These are phyloP conservation scores for Mollisia scopiformis DNA, from an alignment of 2,329 filamentous ascomycete species.

Conservation along the genomic window DNA sequence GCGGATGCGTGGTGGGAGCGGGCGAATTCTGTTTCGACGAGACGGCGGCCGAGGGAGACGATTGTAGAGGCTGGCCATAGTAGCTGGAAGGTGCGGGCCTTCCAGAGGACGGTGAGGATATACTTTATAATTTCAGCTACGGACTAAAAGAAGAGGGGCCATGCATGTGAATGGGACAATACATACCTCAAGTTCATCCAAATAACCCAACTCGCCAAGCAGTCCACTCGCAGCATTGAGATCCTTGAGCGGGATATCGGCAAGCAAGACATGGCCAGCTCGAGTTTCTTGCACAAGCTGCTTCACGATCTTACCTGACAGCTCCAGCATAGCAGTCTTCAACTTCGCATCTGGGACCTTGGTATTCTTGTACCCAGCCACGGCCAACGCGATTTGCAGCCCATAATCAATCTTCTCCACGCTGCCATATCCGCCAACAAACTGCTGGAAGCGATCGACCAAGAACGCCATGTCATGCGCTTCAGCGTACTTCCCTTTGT, in stretches of 20 bases:
- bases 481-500: conserved; percentile 42
- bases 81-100: conserved; percentile 18
- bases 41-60: conserved; percentile 24
- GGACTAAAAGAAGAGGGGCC: neutral
- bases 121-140: conserved; percentile 7
- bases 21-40: conserved; percentile 28
- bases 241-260: conserved; percentile 46
- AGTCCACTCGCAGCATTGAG: conserved; percentile 48
- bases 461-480: conserved; percentile 47
- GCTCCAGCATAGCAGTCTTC: conserved; percentile 39
- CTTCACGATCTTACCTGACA: conserved; percentile 44
- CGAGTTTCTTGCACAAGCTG: conserved; percentile 46
- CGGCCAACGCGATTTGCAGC: conserved; percentile 48
- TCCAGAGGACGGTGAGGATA: conserved; percentile 30
- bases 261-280: conserved; percentile 46
- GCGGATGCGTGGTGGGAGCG: conserved; percentile 16
- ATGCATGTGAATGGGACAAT: neutral
- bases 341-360: conserved; percentile 39
- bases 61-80: conserved; percentile 24
- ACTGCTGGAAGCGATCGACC: conserved; percentile 46
- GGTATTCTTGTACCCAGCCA: conserved; percentile 46
- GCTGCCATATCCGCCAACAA: conserved; percentile 45
- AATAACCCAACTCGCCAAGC: conserved; percentile 51
- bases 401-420: conserved; percentile 44
- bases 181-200: conserved; percentile 45